Conservation (phyloP, 2,329 filamentous ascomycete genomes). For the Fusarium miscanthi region DNA sequence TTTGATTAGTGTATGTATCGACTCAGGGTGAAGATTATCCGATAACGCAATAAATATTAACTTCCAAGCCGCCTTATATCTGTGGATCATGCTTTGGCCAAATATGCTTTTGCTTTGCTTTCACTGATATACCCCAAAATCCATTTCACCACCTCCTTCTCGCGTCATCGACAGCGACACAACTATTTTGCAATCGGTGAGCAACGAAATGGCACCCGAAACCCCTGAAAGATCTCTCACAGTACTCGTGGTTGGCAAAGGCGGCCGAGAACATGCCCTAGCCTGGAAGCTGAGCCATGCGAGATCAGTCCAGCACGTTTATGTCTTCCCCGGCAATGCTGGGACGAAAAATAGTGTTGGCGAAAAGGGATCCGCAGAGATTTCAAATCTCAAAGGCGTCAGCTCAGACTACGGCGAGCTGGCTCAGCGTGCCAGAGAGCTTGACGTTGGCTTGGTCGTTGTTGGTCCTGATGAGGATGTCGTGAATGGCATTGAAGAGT, state of each 20-base stretch:
- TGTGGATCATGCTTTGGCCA: too few species aligned
- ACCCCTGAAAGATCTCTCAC: neutral
- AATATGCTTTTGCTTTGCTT: too few species aligned
- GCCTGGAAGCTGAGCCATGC: constrained; percentile 80
- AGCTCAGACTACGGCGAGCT: constrained; percentile 71
- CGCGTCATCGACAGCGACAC: too few species aligned
- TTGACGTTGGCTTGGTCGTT: constrained; percentile 75
- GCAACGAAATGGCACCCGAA: too few species aligned
- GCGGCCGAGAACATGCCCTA: constrained; percentile 79
- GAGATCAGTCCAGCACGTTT: constrained; percentile 69
- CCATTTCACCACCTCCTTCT: too few species aligned
- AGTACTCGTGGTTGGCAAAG: constrained; percentile 78
- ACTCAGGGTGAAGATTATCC: too few species aligned
- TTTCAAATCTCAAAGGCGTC: neutral
- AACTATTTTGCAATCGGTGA: too few species aligned
- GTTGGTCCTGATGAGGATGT: constrained; percentile 80
- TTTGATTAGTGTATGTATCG: too few species aligned
- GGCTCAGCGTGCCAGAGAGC: constrained; percentile 68
- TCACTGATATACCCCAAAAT: too few species aligned
- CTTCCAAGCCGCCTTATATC: too few species aligned
- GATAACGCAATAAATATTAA: too few species aligned
- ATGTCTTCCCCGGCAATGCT: constrained; percentile 70
- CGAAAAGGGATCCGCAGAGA: too few species aligned
- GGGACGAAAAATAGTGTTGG: constrained; percentile 59
- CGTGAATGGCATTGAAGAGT: constrained; percentile 78